Evolutionary conservation across 2,329 filamentous ascomycete species (phyloP), one percentile per base, ranked within the genome.

Genomic region (Scorias spongiosa): DNA sequence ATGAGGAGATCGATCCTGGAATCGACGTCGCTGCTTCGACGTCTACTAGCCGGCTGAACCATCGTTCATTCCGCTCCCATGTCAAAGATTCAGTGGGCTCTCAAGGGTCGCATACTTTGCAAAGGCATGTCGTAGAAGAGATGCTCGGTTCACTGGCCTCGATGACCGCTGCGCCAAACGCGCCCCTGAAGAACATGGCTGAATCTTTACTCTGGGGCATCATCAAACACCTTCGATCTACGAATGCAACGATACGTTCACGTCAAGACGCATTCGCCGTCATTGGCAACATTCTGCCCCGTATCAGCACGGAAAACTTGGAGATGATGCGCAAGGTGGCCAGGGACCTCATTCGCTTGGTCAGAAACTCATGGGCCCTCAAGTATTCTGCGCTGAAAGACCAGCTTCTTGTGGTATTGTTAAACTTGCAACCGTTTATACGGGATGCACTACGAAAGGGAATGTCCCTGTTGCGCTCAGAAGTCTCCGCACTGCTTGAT

Each of bases 341-440:
- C 12, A 65, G 69, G 44, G 70, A 75, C 6, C 59, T 88, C 7
- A 57, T 94, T 18, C 81, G 84, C 1, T 61, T 88, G 39, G 76
- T 94, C 50, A 76, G 74, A 44, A 72, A 76, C 41, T 77, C 86
- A 65, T 98, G 89, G 88, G 70, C 78, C 49, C 72, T 74, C n/a
- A 84, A 82, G 51, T 74, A 75, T 40, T 63, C 72, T 18, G 71
- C 74, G 12, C 51, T 89, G 41, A 78, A 81, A 51, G 82, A 89
- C 49, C 84, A 67, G 47, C 80, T 93, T 57, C 67, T 89, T 29
- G 78, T 78, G 51, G 75, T 76, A 1, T 65, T 93, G 29, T 77
- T 81, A 50, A 66, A 74, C 14, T 68, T 76, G 29, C 59, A 63
- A 46, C 57, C 62, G 14, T 67, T 67, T 43, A 53, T 70, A 14